A percentile compares a stretch with the other conserved stretches of the same genome.
phyloP scores from a whole-genome alignment of 371 early-diverging fungal genomes.

The Mortierella sp. region DNA sequence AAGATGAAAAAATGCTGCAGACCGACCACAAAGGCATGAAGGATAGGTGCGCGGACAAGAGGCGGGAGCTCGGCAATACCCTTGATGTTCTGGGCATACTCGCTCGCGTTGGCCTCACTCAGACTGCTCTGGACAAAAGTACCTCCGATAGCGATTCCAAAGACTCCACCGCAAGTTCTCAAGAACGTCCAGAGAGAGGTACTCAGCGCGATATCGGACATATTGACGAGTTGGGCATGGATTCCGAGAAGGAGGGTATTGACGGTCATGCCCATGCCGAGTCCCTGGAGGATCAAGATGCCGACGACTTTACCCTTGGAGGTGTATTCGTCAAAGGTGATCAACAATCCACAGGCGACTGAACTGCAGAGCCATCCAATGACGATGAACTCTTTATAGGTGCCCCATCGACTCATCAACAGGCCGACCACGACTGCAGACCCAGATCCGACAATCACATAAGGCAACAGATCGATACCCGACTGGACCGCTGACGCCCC shows the following conservation, averaged over 20 bases:
- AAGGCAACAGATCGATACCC: conserved; percentile 48
- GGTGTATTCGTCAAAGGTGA: conserved; percentile 44
- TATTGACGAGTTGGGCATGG: conserved; percentile 47
- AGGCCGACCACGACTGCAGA: conserved; percentile 30
- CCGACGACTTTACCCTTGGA: conserved; percentile 33
- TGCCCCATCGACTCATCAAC: conserved; percentile 58
- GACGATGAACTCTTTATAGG: conserved; percentile 61
- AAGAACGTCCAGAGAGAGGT: conserved; percentile 56
- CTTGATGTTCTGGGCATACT: conserved; percentile 46
- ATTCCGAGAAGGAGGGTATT: conserved; percentile 40
- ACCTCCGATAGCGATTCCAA: conserved; percentile 52
- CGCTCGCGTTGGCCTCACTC: conserved; percentile 27
- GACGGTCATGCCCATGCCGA: conserved; percentile 44
- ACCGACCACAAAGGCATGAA: conserved; percentile 71
- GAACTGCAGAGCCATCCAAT: conserved; percentile 61
- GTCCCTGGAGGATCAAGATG: conserved; percentile 25
- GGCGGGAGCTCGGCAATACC: conserved; percentile 31
- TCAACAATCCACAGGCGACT: conserved; percentile 62
- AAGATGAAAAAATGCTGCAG: conserved; percentile 75
- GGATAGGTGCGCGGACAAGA: conserved; percentile 51
- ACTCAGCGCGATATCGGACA: conserved; percentile 39
- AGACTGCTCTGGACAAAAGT: conserved; percentile 46
- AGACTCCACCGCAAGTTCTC: conserved; percentile 47
- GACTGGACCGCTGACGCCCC: conserved; percentile 43
- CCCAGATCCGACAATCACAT: conserved; percentile 25